phyloP scores from a whole-genome alignment of 164 flowering plant species.

The Paratinospora sagittata region DNA sequence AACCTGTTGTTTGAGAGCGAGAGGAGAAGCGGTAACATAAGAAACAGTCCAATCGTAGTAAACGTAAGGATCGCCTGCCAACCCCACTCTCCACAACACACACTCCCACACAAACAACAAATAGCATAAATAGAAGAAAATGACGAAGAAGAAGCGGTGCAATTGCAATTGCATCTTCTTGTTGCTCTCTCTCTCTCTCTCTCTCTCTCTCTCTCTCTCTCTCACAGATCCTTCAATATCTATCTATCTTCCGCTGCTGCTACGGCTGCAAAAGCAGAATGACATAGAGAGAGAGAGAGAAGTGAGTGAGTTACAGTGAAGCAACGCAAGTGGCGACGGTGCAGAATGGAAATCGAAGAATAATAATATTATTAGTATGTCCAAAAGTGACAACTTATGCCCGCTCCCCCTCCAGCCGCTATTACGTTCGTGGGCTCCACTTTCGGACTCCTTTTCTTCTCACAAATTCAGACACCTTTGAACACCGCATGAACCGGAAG shows the following conservation, averaged over 20 bases:
- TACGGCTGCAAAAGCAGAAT: too few species aligned
- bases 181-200: background rate
- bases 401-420: too few species aligned
- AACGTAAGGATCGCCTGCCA: slow-evolving; percentile 59
- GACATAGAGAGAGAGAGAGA: background rate
- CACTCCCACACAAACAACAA: background rate
- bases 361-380: too few species aligned
- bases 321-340: background rate
- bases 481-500: too few species aligned
- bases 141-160: too few species aligned
- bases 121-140: background rate
- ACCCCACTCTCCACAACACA: slow-evolving; percentile 19
- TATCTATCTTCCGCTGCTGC: too few species aligned
- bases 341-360: too few species aligned
- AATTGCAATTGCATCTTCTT: background rate
- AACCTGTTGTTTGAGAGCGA: slow-evolving; percentile 73
- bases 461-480: too few species aligned
- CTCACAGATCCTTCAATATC: background rate
- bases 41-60: slow-evolving; percentile 74
- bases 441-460: too few species aligned
- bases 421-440: too few species aligned
- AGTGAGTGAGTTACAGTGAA: background rate
- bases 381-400: too few species aligned
- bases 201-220: too few species aligned
- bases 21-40: slow-evolving; percentile 62